These are phyloP conservation scores for Ensete ventricosum DNA, from an alignment of 176 grass and related monocot species.

Conservation along the genomic window DNA sequence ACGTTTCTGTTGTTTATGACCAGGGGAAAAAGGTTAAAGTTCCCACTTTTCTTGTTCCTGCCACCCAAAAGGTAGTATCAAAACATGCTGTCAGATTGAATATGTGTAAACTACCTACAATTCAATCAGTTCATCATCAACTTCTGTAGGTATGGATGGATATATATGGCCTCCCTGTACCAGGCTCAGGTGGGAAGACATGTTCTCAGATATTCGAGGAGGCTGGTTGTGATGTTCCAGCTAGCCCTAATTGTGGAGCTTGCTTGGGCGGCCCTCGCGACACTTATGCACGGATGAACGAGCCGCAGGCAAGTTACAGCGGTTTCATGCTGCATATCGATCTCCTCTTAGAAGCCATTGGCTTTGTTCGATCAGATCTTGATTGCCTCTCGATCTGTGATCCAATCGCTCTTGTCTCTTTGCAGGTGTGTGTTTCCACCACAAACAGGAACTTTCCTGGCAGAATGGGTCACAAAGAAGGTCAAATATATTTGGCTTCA, in stretches of 20 bases:
- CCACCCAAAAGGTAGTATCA: slow-evolving; percentile 80
- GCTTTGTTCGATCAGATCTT: not conserved
- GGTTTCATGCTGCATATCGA: slow-evolving; percentile 40
- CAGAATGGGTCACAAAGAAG: slow-evolving; percentile 97
- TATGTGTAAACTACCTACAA: not conserved
- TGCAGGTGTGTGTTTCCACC: slow-evolving; percentile 85
- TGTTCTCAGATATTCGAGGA: slow-evolving; percentile 96
- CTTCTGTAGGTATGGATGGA: slow-evolving; percentile 87
- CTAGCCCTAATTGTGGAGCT: slow-evolving; percentile 84
- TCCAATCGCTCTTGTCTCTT: not conserved
- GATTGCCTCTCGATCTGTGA: too few relatives aligned
- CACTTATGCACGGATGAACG: slow-evolving; percentile 93
- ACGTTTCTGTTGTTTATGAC: slow-evolving; percentile 19
- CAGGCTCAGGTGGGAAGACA: slow-evolving; percentile 75
- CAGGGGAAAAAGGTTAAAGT: slow-evolving; percentile 94
- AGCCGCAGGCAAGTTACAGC: slow-evolving; percentile 44
- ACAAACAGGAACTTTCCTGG: slow-evolving; percentile 95
- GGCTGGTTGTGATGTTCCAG: slow-evolving; percentile 85
- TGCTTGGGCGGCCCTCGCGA: slow-evolving; percentile 92
- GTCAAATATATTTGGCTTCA: slow-evolving; percentile 88
- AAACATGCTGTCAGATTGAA: not conserved
- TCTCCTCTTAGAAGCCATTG: not conserved
- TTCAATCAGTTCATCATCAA: slow-evolving; percentile 8
- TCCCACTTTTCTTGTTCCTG: slow-evolving; percentile 91
- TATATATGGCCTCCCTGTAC: slow-evolving; percentile 64